These are phyloP conservation scores for Rhynchosporium agropyri DNA, from an alignment of 2,329 filamentous ascomycete species.

Conservation along the genomic window DNA sequence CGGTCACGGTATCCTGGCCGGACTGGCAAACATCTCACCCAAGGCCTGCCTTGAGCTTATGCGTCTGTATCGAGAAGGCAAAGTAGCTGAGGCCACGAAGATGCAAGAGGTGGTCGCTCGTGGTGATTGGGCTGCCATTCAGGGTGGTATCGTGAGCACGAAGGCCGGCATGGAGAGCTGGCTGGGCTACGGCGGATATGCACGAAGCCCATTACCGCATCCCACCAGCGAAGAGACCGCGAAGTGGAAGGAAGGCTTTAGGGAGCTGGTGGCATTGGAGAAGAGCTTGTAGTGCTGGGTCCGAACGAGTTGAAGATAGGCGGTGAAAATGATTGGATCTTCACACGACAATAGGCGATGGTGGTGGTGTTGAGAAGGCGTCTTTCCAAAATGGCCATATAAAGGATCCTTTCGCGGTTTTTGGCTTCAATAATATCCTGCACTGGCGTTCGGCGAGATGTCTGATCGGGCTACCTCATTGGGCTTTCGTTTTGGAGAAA, in stretches of 20 bases:
- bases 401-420: constrained; percentile 14
- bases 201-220: constrained; percentile 53
- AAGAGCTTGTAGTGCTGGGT: constrained; percentile 41
- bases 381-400: constrained; percentile 6
- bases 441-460: background rate
- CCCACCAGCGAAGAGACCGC: constrained; percentile 53
- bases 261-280: constrained; percentile 55
- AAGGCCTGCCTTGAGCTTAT: constrained; percentile 64
- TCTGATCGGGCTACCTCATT: constrained; percentile 3
- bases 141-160: constrained; percentile 69
- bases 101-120: constrained; percentile 66
- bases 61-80: constrained; percentile 61
- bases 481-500: background rate
- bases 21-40: constrained; percentile 71
- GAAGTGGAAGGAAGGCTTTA: constrained; percentile 59
- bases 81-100: constrained; percentile 60
- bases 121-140: constrained; percentile 71
- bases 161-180: constrained; percentile 66
- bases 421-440: constrained; percentile 12
- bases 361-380: constrained; percentile 1
- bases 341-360: background rate
- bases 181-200: constrained; percentile 63
- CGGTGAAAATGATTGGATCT: constrained; percentile 8
- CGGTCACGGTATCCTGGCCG: constrained; percentile 71
- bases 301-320: constrained; percentile 1